Conservation (phyloP, 352 stramenopile genomes). For the Globisporangium uncinulatum region DNA sequence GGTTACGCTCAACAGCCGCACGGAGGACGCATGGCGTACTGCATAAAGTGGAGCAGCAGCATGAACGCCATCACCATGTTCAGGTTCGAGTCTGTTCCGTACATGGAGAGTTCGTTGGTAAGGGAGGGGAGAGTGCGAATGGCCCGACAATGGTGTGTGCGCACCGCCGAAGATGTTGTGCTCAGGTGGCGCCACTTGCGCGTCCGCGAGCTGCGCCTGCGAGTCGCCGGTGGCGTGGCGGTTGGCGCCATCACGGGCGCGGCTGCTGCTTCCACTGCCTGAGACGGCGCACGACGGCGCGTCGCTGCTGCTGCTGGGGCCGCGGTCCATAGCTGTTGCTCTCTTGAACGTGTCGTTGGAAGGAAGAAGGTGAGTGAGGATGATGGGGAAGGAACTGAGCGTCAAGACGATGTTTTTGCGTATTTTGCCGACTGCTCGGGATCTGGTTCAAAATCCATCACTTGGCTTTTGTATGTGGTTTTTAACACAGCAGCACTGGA, state of each 20-base stretch:
- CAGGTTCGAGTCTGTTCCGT: slow-evolving; percentile 57
- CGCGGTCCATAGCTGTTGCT: background rate
- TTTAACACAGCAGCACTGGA: too few species aligned
- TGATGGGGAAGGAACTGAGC: too few species aligned
- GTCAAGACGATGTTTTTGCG: too few species aligned
- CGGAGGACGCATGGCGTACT: slow-evolving; percentile 79
- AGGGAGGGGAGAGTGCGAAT: too few species aligned
- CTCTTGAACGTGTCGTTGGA: background rate
- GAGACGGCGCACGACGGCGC: slow-evolving; percentile 29
- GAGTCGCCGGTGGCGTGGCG: slow-evolving; percentile 12
- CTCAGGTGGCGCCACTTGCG: slow-evolving; percentile 23
- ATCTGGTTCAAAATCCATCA: too few species aligned
- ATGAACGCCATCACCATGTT: slow-evolving; percentile 85
- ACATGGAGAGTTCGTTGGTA: background rate
- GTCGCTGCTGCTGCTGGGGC: background rate
- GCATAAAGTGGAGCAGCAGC: slow-evolving; percentile 83
- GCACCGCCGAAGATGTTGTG: slow-evolving; percentile 85
- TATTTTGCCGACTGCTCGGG: too few species aligned
- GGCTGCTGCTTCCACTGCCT: slow-evolving; percentile 13
- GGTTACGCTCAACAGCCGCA: slow-evolving; percentile 63
- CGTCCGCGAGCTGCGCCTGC: slow-evolving; percentile 16
- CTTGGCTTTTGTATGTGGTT: too few species aligned
- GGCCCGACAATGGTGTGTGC: too few species aligned
- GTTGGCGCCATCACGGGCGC: slow-evolving; percentile 2
- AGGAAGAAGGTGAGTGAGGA: too few species aligned